Conservation (phyloP, 1,284 basidiomycete species). For the Lignosus rhinocerotis region DNA sequence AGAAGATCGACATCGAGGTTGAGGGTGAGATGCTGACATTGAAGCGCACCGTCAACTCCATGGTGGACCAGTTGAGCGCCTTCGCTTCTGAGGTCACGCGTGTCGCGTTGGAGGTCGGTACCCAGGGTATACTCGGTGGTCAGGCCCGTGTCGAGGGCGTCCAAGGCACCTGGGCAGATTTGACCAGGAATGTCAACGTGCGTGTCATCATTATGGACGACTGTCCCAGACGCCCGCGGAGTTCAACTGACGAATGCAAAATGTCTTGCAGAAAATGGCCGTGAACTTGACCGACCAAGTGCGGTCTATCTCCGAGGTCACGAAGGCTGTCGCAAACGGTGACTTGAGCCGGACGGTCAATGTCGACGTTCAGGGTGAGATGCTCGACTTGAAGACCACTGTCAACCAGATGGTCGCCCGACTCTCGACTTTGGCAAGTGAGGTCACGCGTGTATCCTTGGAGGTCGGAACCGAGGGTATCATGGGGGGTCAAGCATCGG, state of each 20-base stretch:
- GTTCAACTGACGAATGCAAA: not conserved
- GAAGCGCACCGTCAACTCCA: conserved; percentile 84
- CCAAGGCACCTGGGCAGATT: conserved; percentile 92
- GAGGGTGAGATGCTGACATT: conserved; percentile 91
- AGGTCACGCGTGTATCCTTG: conserved; percentile 85
- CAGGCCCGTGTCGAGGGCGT: conserved; percentile 92
- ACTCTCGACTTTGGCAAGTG: conserved; percentile 80
- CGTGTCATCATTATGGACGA: conserved; percentile 27
- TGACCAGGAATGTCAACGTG: conserved; percentile 88
- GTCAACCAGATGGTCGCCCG: conserved; percentile 93
- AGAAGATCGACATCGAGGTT: conserved; percentile 88
- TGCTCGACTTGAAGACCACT: conserved; percentile 90
- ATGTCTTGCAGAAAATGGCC: conserved; percentile 70
- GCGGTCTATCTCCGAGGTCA: conserved; percentile 95
- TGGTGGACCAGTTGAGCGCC: conserved; percentile 88
- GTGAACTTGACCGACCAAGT: conserved; percentile 96
- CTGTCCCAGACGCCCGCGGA: not conserved
- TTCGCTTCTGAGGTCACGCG: conserved; percentile 96
- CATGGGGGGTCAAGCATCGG: conserved; percentile 90
- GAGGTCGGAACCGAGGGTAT: conserved; percentile 97
- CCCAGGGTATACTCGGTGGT: conserved; percentile 90
- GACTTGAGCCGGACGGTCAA: conserved; percentile 89
- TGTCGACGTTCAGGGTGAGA: conserved; percentile 96
- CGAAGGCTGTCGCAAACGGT: conserved; percentile 94
- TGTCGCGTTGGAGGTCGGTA: conserved; percentile 91